Percentiles rank a stretch among this genome's conserved stretches.
These are phyloP conservation scores for Teunomyces panamensis DNA, from an alignment of 805 yeast genomes.

Conservation along the genomic window DNA sequence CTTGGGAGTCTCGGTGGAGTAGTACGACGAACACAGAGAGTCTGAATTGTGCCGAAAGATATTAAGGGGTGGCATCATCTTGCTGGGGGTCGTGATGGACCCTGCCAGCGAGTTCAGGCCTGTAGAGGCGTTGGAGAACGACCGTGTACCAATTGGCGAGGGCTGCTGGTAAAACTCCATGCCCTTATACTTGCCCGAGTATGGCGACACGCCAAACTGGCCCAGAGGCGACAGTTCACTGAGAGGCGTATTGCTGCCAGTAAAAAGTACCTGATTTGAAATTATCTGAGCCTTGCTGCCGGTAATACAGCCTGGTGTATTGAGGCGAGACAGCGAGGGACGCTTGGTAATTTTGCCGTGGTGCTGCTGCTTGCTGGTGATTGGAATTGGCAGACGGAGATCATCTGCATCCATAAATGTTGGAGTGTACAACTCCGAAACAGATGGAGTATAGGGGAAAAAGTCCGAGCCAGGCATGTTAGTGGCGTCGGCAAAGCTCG, in stretches of 20 bases:
- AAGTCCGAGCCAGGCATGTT: not conserved
- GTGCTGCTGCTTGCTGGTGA: not conserved
- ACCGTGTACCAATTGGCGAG: conserved; percentile 10
- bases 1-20: conserved; percentile 13
- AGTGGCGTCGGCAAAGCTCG: not conserved
- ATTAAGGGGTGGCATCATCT: conserved; percentile 19
- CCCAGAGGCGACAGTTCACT: conserved; percentile 10
- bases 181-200: conserved; percentile 19
- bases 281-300: conserved; percentile 17
- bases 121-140: conserved; percentile 12
- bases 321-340: conserved; percentile 16
- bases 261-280: conserved; percentile 7
- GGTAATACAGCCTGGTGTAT: conserved; percentile 9
- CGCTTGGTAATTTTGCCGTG: conserved; percentile 15
- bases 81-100: conserved; percentile 9
- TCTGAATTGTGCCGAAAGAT: conserved; percentile 26
- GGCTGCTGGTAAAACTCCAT: conserved; percentile 13
- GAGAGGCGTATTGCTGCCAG: conserved; percentile 7
- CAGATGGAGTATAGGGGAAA: conserved; percentile 13
- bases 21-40: conserved; percentile 10
- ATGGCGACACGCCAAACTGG: conserved; percentile 17
- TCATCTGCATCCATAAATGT: conserved; percentile 6
- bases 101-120: conserved; percentile 9
- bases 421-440: conserved; percentile 13
- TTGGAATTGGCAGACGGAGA: conserved; percentile 7